Percentiles rank a stretch among this genome's conserved stretches.
These are phyloP conservation scores for Decorospora gaudefroyi DNA, from an alignment of 2,329 filamentous ascomycete genomes.

Conservation along the genomic window DNA sequence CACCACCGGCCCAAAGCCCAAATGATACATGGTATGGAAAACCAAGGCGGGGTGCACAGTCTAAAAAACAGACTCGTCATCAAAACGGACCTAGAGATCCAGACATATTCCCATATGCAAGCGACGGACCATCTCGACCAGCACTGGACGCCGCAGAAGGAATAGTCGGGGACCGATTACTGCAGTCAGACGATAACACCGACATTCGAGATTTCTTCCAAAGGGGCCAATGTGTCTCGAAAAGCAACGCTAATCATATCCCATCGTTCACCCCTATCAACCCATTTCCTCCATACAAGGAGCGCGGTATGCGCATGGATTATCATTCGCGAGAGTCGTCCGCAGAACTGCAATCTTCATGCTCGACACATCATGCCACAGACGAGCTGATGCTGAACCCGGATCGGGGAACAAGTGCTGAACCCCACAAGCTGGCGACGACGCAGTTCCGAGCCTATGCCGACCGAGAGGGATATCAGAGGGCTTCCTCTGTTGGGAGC, in stretches of 20 bases:
- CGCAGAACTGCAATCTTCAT: not conserved
- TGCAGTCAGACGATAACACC: slow-evolving; percentile 19
- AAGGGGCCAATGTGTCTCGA: not conserved
- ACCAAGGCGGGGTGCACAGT: slow-evolving; percentile 11
- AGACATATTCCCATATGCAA: not conserved
- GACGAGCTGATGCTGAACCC: not conserved
- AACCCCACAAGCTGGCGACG: slow-evolving; percentile 1
- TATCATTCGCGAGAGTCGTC: slow-evolving; percentile 3
- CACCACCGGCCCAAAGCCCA: slow-evolving; percentile 23
- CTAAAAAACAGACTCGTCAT: not conserved
- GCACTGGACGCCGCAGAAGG: slow-evolving; percentile 3
- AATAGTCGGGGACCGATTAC: not conserved
- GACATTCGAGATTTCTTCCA: slow-evolving; percentile 38
- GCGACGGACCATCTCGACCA: not conserved
- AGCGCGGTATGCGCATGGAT: not conserved
- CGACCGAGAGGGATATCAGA: slow-evolving; percentile 1
- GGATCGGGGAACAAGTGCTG: not conserved
- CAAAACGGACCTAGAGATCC: slow-evolving; percentile 8
- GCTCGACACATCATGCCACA: not conserved
- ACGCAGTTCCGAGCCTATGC: slow-evolving; percentile 13
- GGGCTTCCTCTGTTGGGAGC: not conserved
- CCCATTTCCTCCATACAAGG: not conserved
- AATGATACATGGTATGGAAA: slow-evolving; percentile 32
- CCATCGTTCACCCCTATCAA: slow-evolving; percentile 20
- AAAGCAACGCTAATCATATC: not conserved